phyloP scores from a whole-genome alignment of 2,329 filamentous ascomycete species.

The Paracoccidioides brasiliensis region DNA sequence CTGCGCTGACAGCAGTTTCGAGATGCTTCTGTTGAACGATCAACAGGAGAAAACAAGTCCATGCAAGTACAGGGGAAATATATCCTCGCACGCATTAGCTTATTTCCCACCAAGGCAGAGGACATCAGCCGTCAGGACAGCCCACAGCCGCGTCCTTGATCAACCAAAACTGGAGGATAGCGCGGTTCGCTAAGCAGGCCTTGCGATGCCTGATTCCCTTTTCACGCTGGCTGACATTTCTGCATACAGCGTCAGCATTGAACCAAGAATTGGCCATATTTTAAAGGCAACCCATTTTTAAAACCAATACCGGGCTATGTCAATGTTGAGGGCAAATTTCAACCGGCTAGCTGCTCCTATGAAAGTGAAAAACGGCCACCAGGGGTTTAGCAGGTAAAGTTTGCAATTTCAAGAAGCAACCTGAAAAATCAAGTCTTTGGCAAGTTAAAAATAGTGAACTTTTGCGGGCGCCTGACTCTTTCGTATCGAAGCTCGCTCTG shows the following conservation, averaged over 20 bases:
- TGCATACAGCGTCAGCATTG: not conserved
- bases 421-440: too few species aligned
- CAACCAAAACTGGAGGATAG: not conserved
- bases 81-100: not conserved
- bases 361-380: too few species aligned
- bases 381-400: too few species aligned
- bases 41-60: not conserved
- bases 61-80: not conserved
- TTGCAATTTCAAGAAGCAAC: too few species aligned
- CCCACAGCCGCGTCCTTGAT: not conserved
- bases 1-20: not conserved
- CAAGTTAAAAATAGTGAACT: too few species aligned
- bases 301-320: too few species aligned
- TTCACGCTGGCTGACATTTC: not conserved
- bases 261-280: not conserved
- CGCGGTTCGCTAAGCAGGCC: not conserved
- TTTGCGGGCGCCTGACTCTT: too few species aligned
- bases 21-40: not conserved
- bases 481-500: not conserved
- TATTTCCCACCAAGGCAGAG: too few species aligned
- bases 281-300: too few species aligned
- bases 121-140: not conserved
- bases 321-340: too few species aligned
- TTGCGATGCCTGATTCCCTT: not conserved
- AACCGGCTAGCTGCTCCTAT: too few species aligned